phyloP scores from a whole-genome alignment of 2,329 filamentous ascomycete species.

The Boeremia lycopersici region DNA sequence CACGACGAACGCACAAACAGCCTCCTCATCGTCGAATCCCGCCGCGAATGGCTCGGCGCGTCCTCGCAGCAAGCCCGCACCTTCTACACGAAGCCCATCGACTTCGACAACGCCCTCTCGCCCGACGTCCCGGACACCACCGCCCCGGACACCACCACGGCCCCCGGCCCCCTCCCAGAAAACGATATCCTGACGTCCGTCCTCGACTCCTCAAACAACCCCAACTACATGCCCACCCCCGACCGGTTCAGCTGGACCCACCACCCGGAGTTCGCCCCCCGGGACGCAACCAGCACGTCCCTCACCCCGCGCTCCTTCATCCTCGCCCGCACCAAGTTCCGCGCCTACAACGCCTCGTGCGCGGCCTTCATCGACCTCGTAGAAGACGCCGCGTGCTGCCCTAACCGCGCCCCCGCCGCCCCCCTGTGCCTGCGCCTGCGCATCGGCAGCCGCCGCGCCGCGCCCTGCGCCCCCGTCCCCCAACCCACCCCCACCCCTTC shows the following conservation, averaged over 20 bases:
- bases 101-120: too few relatives aligned
- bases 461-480: constrained; percentile 20
- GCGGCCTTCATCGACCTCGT: constrained; percentile 66
- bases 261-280: constrained; percentile 49
- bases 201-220: constrained; percentile 42
- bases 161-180: constrained; percentile 26
- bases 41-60: constrained; percentile 69
- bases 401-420: constrained; percentile 16
- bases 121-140: too few relatives aligned
- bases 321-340: constrained; percentile 60
- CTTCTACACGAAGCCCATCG: constrained; percentile 67
- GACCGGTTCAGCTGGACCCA: constrained; percentile 52
- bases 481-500: too few relatives aligned
- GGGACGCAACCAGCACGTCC: not conserved
- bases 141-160: too few relatives aligned
- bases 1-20: constrained; percentile 64
- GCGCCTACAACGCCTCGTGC: constrained; percentile 60
- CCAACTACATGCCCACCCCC: constrained; percentile 47
- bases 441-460: constrained; percentile 53
- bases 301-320: constrained; percentile 52
- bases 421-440: constrained; percentile 57
- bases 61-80: constrained; percentile 65
- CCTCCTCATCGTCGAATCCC: constrained; percentile 68
- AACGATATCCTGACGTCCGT: constrained; percentile 36
- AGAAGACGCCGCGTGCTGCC: constrained; percentile 53